Evolutionary conservation across 2,329 filamentous ascomycete species (phyloP), one percentile per base, ranked within the genome.

Genomic region (Byssochlamys sp.): DNA sequence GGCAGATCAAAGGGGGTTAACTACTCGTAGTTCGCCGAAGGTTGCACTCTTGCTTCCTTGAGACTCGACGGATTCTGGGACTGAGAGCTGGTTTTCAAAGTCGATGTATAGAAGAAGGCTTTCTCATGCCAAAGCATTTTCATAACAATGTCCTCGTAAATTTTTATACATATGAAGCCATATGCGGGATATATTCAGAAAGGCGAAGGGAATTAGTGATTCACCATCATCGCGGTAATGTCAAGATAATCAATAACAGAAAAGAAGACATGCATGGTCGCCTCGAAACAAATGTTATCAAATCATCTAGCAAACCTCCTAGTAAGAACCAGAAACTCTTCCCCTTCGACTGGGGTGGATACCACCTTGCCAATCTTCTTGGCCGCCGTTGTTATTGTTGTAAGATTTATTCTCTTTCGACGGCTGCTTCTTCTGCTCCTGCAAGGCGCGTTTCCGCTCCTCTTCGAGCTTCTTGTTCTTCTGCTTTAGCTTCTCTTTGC

Each of bases 381-480:
- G 39, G 9, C 59, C 35, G 63, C 58, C 7, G 57, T 45, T 28
- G 62, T 56, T 24, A 62, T 63, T 58, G 51, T 69, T 69, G 62
- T 77, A 75, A 55, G 75, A 71, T 60, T 76, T 71, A 62, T 70
- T 72, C 56, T 66, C 68, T 69, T 75, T 68, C 69, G 75, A 74
- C 63, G 75, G 74, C 63, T 74, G 72, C 66, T 79, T 77, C 58
- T 72, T 69, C 62, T 76, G 73, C 62, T 76, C 72, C 73, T 82
- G 78, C 14, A 75, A 74, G 56, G 77, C 73, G 51, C 81, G 76
- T 58, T 80, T 77, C 57, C 85, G 78, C 74, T 88, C 79, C 62
- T 85, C 90, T 64, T 89, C 83, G 54, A 96, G 81, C 76, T 91
- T 92, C 67, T 82, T 79, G 77, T 97, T 96, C 82, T 96, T 96